phyloP scores from a whole-genome alignment of 2,329 filamentous ascomycete genomes.

The Tolypocladium nubicola region DNA sequence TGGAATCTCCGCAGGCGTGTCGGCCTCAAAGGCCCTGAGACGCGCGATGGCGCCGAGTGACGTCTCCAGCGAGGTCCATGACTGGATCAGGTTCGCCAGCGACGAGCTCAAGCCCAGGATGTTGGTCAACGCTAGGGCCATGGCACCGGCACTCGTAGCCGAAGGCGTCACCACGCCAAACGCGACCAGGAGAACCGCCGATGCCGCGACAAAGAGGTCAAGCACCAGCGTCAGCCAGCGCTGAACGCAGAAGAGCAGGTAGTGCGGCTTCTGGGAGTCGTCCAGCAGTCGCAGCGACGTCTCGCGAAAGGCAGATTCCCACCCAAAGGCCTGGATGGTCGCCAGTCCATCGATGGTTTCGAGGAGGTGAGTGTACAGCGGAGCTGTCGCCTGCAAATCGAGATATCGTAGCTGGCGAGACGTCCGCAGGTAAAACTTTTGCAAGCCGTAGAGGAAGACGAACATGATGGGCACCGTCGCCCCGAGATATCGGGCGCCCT shows the following conservation, averaged over 20 bases:
- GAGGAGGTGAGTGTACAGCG: slow-evolving; percentile 24
- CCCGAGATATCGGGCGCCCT: slow-evolving; percentile 25
- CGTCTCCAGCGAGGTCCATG: slow-evolving; percentile 22
- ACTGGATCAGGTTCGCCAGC: slow-evolving; percentile 12
- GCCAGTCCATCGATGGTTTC: slow-evolving; percentile 35
- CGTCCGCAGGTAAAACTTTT: slow-evolving; percentile 19
- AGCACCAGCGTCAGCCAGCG: slow-evolving; percentile 39
- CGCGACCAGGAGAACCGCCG: slow-evolving; percentile 13
- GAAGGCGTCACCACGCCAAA: slow-evolving; percentile 22
- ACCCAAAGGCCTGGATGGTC: slow-evolving; percentile 39
- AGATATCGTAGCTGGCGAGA: slow-evolving; percentile 25
- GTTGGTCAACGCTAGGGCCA: slow-evolving; percentile 13
- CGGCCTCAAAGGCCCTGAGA: slow-evolving; percentile 13
- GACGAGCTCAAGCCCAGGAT: slow-evolving; percentile 15
- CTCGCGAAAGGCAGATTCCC: slow-evolving; percentile 27
- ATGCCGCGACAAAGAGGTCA: slow-evolving; percentile 25
- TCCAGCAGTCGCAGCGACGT: slow-evolving; percentile 32
- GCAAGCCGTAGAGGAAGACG: slow-evolving; percentile 11
- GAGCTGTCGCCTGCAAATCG: slow-evolving; percentile 24
- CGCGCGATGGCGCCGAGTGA: slow-evolving; percentile 14
- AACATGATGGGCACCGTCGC: slow-evolving; percentile 29
- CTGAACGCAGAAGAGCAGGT: slow-evolving; percentile 38
- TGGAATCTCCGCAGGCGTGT: slow-evolving; percentile 11
- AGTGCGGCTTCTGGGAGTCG: slow-evolving; percentile 37
- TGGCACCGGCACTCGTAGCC: slow-evolving; percentile 8